Evolutionary conservation across 768 basidiomycete species (phyloP), one percentile per base, ranked within the genome.

Genomic region (Thelephora aurantiotincta): DNA sequence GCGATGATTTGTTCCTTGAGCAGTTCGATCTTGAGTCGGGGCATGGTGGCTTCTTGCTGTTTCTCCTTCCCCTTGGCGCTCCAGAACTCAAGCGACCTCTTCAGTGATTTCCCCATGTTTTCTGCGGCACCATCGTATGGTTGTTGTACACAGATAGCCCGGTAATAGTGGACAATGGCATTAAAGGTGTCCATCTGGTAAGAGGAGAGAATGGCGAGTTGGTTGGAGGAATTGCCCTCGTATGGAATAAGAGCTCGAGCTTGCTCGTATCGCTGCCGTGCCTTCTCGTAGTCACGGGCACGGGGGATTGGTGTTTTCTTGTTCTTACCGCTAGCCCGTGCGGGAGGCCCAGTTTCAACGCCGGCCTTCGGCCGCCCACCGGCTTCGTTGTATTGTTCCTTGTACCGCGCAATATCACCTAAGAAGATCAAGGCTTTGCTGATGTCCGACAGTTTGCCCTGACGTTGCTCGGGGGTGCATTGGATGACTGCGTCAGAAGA

Each of bases 171-270:
- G 45, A 85, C 73, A 7, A 89, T 67, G 26, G 87, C 81, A 30
- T 69, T 65, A 56, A 94, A 91, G n/a, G 74, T 69, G 63, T 98
- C 90, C 51, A 75, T 73, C 55, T 82, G 72, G 61, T 96, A 93
- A 4, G 82, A 79, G 2, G 90, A 76, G 30, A 97, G 74, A 50
- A 97, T 93, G 3, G 94, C 96, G 16, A 98, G 78, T 62, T 98
- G 96, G 60, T 98, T 94, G 16, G 85, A 94, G 0, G 96, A 77
- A 57, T 97, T 93, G 54, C 94, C 96, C 53, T 94, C 88, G 48
- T 82, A 71, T 0, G 96, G 94, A 5, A 86, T 67, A 7, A 99
- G 71, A 26, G 80, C 58, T 35, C 83, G 73, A 2, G 96, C 93
- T 52, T 88, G 83, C 43, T 87, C 80, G 62, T 97, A 99, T 59